phyloP scores from a whole-genome alignment of 495 filamentous ascomycete species.

The Aspergillus ellipticus region DNA sequence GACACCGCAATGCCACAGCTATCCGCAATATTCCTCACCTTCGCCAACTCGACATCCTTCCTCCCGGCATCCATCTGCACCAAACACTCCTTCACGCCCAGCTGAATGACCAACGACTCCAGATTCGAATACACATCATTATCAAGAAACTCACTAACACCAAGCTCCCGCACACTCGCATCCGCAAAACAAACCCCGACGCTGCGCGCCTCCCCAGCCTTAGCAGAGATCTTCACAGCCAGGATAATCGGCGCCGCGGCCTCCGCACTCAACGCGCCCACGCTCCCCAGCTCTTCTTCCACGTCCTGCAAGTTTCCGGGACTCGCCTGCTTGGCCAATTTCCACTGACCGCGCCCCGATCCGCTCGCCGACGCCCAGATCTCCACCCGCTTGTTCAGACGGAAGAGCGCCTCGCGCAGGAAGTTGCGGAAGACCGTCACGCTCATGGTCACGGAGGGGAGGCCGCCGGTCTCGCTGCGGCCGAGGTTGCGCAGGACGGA shows the following conservation, averaged over 20 bases:
- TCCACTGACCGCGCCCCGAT: constrained; percentile 69
- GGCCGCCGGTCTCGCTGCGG: constrained; percentile 70
- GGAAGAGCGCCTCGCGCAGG: constrained; percentile 88
- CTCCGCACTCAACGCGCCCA: constrained; percentile 61
- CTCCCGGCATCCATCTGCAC: constrained; percentile 69
- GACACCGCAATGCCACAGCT: constrained; percentile 87
- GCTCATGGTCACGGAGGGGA: constrained; percentile 91
- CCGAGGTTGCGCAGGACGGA: constrained; percentile 90
- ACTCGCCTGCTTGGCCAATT: constrained; percentile 82
- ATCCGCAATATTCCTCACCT: constrained; percentile 83
- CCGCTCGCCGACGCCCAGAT: constrained; percentile 62
- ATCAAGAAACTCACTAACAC: constrained; percentile 95
- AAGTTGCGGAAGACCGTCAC: constrained; percentile 93
- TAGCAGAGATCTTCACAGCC: constrained; percentile 86
- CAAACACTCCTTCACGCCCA: constrained; percentile 92
- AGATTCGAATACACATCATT: constrained; percentile 99
- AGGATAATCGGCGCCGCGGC: constrained; percentile 89
- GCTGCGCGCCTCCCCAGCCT: constrained; percentile 76
- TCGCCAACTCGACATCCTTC: constrained; percentile 85
- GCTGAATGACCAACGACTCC: constrained; percentile 91
- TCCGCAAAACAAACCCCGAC: constrained; percentile 98
- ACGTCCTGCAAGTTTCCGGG: constrained; percentile 96
- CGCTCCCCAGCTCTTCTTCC: constrained; percentile 83
- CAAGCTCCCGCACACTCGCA: constrained; percentile 91
- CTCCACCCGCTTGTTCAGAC: constrained; percentile 84